phyloP scores from a whole-genome alignment of 441 rosid species.

The Mallotus japonicus region DNA sequence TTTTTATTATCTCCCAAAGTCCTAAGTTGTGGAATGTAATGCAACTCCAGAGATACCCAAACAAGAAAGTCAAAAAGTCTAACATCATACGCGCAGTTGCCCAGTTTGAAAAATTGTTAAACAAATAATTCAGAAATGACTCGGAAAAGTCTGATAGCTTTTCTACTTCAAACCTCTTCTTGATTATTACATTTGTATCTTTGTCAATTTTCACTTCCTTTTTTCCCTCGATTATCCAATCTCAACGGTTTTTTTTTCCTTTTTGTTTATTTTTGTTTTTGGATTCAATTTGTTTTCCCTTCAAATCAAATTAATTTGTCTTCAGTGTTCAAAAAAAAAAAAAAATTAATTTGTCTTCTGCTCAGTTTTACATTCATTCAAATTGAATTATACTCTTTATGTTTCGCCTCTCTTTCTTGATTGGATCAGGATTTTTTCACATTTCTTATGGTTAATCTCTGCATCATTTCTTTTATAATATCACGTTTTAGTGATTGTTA shows the following conservation, averaged over 20 bases:
- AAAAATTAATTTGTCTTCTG: background rate
- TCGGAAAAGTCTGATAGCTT: slow-evolving; percentile 18
- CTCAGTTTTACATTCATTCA: background rate
- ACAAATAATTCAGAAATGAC: background rate
- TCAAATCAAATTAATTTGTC: background rate
- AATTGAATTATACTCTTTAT: background rate
- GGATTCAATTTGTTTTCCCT: no score
- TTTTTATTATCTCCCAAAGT: no score
- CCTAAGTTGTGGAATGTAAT: no score
- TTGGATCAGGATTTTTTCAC: background rate
- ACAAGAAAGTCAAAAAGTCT: slow-evolving; percentile 6
- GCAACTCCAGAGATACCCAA: no score
- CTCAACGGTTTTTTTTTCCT: background rate
- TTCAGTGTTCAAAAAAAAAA: no score
- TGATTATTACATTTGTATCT: background rate
- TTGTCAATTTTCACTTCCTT: no score
- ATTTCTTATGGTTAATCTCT: background rate
- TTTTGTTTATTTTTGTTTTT: no score
- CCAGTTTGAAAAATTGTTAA: slow-evolving; percentile 4
- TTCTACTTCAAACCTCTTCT: background rate
- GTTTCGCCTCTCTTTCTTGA: background rate
- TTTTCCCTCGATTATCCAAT: background rate
- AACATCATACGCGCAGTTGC: slow-evolving; percentile 23
- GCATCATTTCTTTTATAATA: background rate
- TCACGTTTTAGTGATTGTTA: background rate